A percentile compares a stretch with the other conserved stretches of the same genome.
These are phyloP conservation scores for Neurospora sp. DNA, from an alignment of 495 filamentous ascomycete species.

Conservation along the genomic window DNA sequence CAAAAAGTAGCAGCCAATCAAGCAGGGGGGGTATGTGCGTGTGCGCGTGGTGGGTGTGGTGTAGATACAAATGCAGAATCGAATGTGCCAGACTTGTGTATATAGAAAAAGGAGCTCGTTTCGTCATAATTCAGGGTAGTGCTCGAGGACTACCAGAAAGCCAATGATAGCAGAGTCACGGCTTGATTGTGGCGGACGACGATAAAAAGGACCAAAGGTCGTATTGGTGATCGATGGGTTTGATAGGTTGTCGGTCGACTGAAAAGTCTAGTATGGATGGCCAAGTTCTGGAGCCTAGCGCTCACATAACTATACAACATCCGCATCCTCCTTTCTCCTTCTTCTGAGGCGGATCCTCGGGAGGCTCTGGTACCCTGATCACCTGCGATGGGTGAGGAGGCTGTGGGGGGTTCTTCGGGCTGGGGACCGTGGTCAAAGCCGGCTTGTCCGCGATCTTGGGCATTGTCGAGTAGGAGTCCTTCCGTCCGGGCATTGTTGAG, in stretches of 20 bases:
- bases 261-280: background rate
- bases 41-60: background rate
- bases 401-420: conserved; percentile 22
- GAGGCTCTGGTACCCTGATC: conserved; percentile 24
- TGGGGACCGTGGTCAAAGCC: conserved; percentile 27
- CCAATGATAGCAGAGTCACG: background rate
- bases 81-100: background rate
- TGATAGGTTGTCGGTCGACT: background rate
- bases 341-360: conserved; percentile 26
- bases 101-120: background rate
- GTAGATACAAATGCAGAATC: background rate
- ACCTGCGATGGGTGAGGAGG: conserved; percentile 10
- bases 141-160: background rate
- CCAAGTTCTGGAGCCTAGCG: background rate
- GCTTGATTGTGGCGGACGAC: background rate
- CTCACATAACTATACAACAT: conserved; percentile 47
- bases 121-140: background rate
- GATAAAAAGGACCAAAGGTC: background rate
- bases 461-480: conserved; percentile 47
- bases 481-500: conserved; percentile 46
- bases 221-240: background rate
- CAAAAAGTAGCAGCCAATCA: background rate
- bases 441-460: conserved; percentile 41
- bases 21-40: background rate
- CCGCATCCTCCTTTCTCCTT: conserved; percentile 40